These are phyloP conservation scores for Leccinum longicurvipes DNA, from an alignment of 768 basidiomycete species.

Conservation along the genomic window DNA sequence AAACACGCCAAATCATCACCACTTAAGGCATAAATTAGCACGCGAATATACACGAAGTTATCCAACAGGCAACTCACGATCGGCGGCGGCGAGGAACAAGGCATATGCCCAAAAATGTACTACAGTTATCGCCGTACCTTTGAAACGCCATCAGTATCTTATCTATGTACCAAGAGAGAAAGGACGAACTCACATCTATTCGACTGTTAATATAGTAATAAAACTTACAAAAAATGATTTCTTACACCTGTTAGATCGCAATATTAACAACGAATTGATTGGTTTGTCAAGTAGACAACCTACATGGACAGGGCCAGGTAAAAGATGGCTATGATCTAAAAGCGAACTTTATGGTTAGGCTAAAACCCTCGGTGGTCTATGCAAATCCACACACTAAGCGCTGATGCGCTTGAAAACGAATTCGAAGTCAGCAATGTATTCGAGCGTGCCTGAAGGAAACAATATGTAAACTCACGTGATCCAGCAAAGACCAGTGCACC, in stretches of 20 bases:
- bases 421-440: background rate
- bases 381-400: slow-evolving; percentile 1
- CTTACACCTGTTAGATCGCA: slow-evolving; percentile 3
- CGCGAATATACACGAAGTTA: background rate
- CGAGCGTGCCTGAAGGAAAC: too few relatives aligned
- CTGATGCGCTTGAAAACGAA: background rate
- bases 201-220: background rate
- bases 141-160: background rate
- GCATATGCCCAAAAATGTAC: slow-evolving; percentile 7
- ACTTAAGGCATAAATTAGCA: slow-evolving; percentile 1
- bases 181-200: slow-evolving; percentile 10
- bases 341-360: background rate
- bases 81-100: slow-evolving; percentile 12
- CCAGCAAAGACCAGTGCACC: slow-evolving; percentile 13
- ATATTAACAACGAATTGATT: background rate
- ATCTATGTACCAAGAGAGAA: background rate
- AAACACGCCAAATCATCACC: slow-evolving; percentile 16
- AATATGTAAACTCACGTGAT: slow-evolving; percentile 4
- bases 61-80: slow-evolving; percentile 8
- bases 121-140: slow-evolving; percentile 4
- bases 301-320: slow-evolving; percentile 7
- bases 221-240: background rate
- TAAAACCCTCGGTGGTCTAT: background rate
- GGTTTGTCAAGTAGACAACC: background rate
- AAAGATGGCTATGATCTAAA: slow-evolving; percentile 5